Base-by-base conservation (phyloP, 768 basidiomycete genomes). In the Mycena epipterygia region DNA sequence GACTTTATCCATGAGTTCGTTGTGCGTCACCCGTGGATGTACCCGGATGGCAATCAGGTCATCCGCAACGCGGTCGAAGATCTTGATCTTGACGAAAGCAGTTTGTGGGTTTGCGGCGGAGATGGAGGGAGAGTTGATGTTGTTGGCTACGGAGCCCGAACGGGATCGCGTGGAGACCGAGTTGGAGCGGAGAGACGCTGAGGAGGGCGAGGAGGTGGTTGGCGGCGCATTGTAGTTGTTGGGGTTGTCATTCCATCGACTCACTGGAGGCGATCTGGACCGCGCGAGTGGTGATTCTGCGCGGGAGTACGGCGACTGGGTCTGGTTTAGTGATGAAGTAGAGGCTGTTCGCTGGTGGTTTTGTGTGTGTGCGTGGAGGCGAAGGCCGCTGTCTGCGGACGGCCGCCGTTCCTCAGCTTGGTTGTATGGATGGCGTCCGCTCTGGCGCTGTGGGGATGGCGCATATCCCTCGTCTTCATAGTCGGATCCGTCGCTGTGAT, bases 1-100 rank as follows among this genome's bases (percentile, higher is more conserved):
- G 37, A 98, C 94, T 83, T 99, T 99, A 58, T 91, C 94, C 87
- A 98, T 91, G 70, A 99, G 85, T 76, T 97, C 95, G 13, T 81
- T 84, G 76, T 94, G 93, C 11, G 93, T 90, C 44, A 99, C 96
- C 59, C 88, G 89, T 27, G 98, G 98, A 78, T 97, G 96, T 32
- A 99, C 97, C 17, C 98, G 91, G 64, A 99, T 98, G 5, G 98
- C 98, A 72, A 99, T 96, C 63, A 99, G 84, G 80, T 99, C 98
- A 78, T 99, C 97, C 29, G 95, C 92, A 64, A 92, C 87, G 42
- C 94, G 90, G 82, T 98, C 95, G 79, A 98, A 98, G 51, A 99
- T 95, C 83, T 99, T 99, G 84, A 99, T 98, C 84, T 99, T 99
- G 74, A 99, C 88, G 81, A 96, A 99, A 27, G 97, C 94, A 17